phyloP scores from a whole-genome alignment of 805 yeast species.

The Suhomyces tanzawaensis region DNA sequence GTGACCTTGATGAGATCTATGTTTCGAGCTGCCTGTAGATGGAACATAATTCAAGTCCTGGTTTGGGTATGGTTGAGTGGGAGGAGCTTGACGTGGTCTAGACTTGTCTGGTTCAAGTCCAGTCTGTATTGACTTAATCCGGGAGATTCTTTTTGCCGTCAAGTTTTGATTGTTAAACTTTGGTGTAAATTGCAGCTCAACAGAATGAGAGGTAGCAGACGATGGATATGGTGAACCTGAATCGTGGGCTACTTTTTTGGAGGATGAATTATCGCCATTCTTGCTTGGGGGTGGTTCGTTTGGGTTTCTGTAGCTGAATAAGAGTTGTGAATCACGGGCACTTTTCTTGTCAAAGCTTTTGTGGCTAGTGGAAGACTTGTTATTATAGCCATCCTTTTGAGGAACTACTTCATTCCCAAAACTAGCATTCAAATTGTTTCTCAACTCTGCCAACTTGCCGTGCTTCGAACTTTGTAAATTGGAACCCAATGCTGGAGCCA shows the following conservation, averaged over 20 bases:
- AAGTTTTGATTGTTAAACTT: conserved; percentile 6
- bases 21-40: conserved; percentile 9
- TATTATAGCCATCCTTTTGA: conserved; percentile 1
- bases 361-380: conserved; percentile 3
- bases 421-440: conserved; percentile 16
- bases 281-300: conserved; percentile 8
- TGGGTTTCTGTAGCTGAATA: conserved; percentile 36
- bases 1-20: conserved; percentile 3
- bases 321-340: conserved; percentile 31
- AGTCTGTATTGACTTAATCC: conserved; percentile 8
- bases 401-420: conserved; percentile 10
- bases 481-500: conserved; percentile 18
- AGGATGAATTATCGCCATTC: background rate
- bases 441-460: conserved; percentile 23
- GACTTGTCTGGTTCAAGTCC: conserved; percentile 7
- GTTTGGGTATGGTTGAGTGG: conserved; percentile 6
- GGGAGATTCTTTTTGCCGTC: conserved; percentile 8
- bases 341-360: conserved; percentile 10
- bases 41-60: conserved; percentile 11
- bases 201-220: conserved; percentile 10
- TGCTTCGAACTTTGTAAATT: conserved; percentile 23
- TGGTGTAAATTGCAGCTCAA: conserved; percentile 10
- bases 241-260: background rate
- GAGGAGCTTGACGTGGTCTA: conserved; percentile 12
- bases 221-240: conserved; percentile 24